Percentiles rank a stretch among this genome's conserved stretches.
phyloP scores from a whole-genome alignment of 305 asterid species.

The Fraxinus ornus region DNA sequence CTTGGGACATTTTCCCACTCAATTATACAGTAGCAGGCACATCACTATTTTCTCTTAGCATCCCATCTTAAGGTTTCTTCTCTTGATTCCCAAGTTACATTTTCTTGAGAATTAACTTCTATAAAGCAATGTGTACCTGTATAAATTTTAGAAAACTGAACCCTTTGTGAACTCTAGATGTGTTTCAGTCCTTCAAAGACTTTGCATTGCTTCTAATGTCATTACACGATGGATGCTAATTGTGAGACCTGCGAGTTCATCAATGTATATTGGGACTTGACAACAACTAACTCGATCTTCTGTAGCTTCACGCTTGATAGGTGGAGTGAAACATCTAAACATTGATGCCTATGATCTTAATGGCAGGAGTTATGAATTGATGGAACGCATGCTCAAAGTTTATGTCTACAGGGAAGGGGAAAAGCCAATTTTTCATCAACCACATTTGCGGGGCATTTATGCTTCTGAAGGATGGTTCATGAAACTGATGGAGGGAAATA shows the following conservation, averaged over 20 bases:
- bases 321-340: neutral
- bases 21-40: neutral
- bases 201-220: neutral
- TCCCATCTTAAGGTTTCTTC: neutral
- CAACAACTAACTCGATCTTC: neutral
- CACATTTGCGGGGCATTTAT: conserved; percentile 48
- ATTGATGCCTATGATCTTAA: conserved; percentile 17
- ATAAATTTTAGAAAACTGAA: neutral
- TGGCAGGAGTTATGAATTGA: conserved; percentile 58
- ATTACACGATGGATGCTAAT: neutral
- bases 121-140: neutral
- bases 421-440: conserved; percentile 56
- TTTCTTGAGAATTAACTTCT: neutral
- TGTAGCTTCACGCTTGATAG: neutral
- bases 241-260: neutral
- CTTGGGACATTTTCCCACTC: neutral
- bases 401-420: conserved; percentile 56
- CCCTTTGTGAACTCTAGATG: neutral
- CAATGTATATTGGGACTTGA: neutral
- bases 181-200: neutral
- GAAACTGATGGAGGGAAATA: conserved; percentile 54
- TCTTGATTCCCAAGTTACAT: neutral
- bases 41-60: neutral
- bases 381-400: conserved; percentile 52
- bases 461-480: conserved; percentile 74